A percentile compares a stretch with the other conserved stretches of the same genome.
Evolutionary conservation across 257 asterid genomes (phyloP).

Genomic region (Phtheirospermum japonicum): DNA sequence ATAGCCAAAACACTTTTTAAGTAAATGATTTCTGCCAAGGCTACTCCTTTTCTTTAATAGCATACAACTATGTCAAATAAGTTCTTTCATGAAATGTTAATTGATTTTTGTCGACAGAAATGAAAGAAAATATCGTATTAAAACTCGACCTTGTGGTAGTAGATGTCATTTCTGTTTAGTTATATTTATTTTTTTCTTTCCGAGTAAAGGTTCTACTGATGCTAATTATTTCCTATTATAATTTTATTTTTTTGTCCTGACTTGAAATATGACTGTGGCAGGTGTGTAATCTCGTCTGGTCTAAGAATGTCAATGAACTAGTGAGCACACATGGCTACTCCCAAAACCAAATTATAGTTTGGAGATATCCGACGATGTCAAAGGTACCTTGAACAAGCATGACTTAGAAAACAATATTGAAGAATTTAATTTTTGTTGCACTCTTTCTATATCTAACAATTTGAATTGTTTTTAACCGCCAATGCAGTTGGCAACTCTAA

Average conservation of each 20-base stretch:
- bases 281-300: slow-evolving; percentile 99
- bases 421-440: not conserved
- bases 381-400: slow-evolving; percentile 47
- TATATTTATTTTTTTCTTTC: not conserved
- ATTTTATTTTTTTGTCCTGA: not conserved
- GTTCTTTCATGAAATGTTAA: not conserved
- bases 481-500: slow-evolving; percentile 88
- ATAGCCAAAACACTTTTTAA: slow-evolving; percentile 6
- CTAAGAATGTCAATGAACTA: slow-evolving; percentile 96
- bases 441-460: no score
- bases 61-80: not conserved
- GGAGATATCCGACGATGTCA: slow-evolving; percentile 95
- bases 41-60: not conserved
- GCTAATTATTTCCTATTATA: not conserved
- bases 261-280: slow-evolving; percentile 36
- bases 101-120: not conserved
- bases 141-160: not conserved
- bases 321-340: slow-evolving; percentile 98
- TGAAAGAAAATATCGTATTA: not conserved
- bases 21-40: not conserved
- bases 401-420: not conserved
- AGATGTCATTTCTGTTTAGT: not conserved
- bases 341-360: slow-evolving; percentile 86
- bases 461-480: slow-evolving; percentile 11
- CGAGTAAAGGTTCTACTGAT: not conserved